Base-by-base conservation (phyloP, 1,139 yeast species). In the Diutina rugosa region DNA sequence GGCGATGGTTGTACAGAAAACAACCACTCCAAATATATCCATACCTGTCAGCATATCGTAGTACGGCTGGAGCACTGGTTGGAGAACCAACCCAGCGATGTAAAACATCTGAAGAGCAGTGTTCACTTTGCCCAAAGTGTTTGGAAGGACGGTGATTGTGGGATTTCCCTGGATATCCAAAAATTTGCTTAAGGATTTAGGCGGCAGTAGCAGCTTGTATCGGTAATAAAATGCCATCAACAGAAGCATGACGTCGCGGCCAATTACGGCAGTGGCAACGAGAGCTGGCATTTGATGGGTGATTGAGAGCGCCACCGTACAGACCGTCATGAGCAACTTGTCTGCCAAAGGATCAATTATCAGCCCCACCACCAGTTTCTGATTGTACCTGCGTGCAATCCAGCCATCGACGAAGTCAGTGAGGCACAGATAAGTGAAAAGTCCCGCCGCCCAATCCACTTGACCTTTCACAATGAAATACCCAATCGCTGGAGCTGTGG, bases 261-360 rank as follows among this genome's bases (percentile, higher is more conserved):
- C 98, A 28, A 93, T 74, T 41, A 95, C 90, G 21, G 90, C 63
- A 0, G 74, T 69, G 0, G 96, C 97, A 56, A 93, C 72, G 57
- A 82, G 78, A 3, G 79, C 57, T 0, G 90, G 95, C 66, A 88
- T 81, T 21, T 83, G 81, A 3, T 87, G 82, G 0, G 84, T 77
- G 46, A 82, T 80, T 0, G 95, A 84, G 58, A 93, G 72, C 56
- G 96, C 82, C 0, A 85, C 75, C 0, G 98, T 90, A 57, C 96
- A 82, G 0, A 88, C 82, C 51, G 95, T 80, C 97, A 95, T 90
- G 54, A 95, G 74, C 29, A 88, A 74, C 68, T 95, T 95, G 67
- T 95, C 99, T 0, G 99, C 99, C 73, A 90, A 78, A 0, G 99
- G 99, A 65, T 95, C 99, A 51, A 95, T 74, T 26, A 95, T 85